Base-by-base conservation (phyloP, 2,329 filamentous ascomycete species). In the Penicillium digitatum region DNA sequence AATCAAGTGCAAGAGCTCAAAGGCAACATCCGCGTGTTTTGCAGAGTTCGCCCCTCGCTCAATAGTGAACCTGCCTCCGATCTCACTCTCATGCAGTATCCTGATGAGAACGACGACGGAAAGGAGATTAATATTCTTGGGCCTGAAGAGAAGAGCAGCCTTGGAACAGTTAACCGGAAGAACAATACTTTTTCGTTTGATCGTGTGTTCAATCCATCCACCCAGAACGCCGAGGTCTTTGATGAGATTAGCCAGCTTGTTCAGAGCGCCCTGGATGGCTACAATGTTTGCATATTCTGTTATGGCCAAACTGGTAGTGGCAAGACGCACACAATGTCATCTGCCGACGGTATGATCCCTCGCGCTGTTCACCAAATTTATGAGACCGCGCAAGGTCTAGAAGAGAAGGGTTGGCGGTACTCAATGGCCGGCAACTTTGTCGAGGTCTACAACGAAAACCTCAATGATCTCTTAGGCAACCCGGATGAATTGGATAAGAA, bases 261-360 rank as follows among this genome's bases (percentile, higher is more conserved):
- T 1, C 94, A 99, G 74, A 95, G 90, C 64, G 94, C 95, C 0
- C 81, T 99, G 37, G 94, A 99, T 68, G 94, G 94, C 1, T 99
- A 96, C 78, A 99, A 97, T 64, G 94, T 99, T 48, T 97, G 93
- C 74, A 97, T 99, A 60, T 96, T 99, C 76, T 96, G 92, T 70
- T 99, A 99, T 69, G 94, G 94, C 40, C 94, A 99, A 73, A 99
- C 94, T 0, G 94, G 94, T 3, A 94, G 92, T 18, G 94, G 94
- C 57, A 99, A 99, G 79, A 99, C 94, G 0, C 89, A 87, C 69
- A 97, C 94, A 4, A 99, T 99, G 94, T 95, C 89, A 10, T 88
- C 87, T 0, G 75, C 79, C 2, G 90, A 96, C 65, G 94, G 94
- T 62, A 96, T 99, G 87, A 99, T 99, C 56, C 93, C 94, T 1